Percentiles rank a stretch among this genome's conserved stretches.
Evolutionary conservation across 148 eudicot genomes (phyloP).

Genomic region (Rhododendron ovatum): DNA sequence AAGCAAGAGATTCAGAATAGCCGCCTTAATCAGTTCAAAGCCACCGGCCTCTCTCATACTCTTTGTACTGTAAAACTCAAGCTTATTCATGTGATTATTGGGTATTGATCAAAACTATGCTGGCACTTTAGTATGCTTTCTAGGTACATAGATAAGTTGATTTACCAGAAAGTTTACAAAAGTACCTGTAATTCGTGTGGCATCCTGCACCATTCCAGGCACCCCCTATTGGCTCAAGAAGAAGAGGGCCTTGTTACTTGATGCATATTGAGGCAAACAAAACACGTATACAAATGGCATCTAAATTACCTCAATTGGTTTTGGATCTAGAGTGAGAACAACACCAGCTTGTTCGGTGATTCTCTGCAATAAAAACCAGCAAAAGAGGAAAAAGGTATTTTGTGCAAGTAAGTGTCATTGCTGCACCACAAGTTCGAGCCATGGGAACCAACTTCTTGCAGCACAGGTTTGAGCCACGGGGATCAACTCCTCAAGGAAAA

Average conservation of each 20-base stretch:
- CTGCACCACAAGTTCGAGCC: background rate
- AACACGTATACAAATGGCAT: background rate
- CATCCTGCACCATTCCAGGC: constrained; percentile 99
- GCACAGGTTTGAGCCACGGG: background rate
- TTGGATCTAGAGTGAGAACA: constrained; percentile 90
- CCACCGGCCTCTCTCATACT: constrained; percentile 99
- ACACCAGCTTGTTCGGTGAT: constrained; percentile 99
- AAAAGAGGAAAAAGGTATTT: background rate
- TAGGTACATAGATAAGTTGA: background rate
- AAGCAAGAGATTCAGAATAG: constrained; percentile 80
- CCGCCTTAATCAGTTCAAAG: constrained; percentile 88
- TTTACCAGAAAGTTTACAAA: background rate
- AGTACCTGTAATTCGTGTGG: constrained; percentile 92
- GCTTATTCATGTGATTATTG: background rate
- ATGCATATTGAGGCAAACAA: background rate
- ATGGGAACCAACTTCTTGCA: background rate
- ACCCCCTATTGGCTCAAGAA: constrained; percentile 46
- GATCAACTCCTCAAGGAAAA: background rate
- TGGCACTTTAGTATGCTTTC: background rate
- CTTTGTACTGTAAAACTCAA: constrained; percentile 50
- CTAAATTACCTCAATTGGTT: constrained; percentile 81
- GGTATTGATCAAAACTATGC: background rate
- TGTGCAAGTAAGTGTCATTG: background rate
- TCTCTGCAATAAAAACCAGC: constrained; percentile 49
- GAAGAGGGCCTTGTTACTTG: background rate